Percentiles rank a stretch among this genome's conserved stretches.
These are phyloP conservation scores for Austroboletus eburneus DNA, from an alignment of 768 basidiomycete genomes.

Conservation along the genomic window DNA sequence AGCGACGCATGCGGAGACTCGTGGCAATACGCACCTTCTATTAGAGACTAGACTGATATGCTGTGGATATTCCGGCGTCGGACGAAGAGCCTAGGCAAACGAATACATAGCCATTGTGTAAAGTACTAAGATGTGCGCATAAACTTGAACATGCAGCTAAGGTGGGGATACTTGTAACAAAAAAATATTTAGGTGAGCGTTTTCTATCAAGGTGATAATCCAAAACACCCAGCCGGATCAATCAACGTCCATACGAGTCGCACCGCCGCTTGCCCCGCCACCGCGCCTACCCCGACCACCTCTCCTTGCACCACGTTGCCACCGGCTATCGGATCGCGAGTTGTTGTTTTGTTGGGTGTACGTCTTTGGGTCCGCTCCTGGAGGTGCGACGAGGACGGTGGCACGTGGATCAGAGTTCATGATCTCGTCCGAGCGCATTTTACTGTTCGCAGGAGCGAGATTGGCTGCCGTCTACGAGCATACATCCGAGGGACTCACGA, in stretches of 20 bases:
- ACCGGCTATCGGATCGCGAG: slow-evolving; percentile 24
- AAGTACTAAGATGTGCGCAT: slow-evolving; percentile 23
- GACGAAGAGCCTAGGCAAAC: no score
- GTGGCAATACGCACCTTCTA: no score
- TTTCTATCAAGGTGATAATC: slow-evolving; percentile 5
- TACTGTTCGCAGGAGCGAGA: slow-evolving; percentile 40
- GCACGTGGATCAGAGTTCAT: slow-evolving; percentile 59
- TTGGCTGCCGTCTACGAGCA: not conserved
- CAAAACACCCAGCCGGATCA: slow-evolving; percentile 9
- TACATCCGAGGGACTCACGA: slow-evolving; percentile 42
- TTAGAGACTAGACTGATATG: no score
- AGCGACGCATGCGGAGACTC: no score
- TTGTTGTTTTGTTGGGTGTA: slow-evolving; percentile 37
- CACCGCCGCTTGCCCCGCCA: slow-evolving; percentile 14
- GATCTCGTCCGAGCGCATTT: slow-evolving; percentile 82
- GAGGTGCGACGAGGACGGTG: slow-evolving; percentile 62
- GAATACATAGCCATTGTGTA: slow-evolving; percentile 25
- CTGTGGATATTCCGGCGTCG: no score
- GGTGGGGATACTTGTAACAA: slow-evolving; percentile 12
- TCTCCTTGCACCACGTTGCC: slow-evolving; percentile 26
- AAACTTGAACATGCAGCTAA: slow-evolving; percentile 12
- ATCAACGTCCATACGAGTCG: slow-evolving; percentile 27
- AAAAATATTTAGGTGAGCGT: slow-evolving; percentile 8
- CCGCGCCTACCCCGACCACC: slow-evolving; percentile 24
- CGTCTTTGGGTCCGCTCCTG: slow-evolving; percentile 54